Conservation (phyloP, 441 rosid genomes). For the Adansonia grandidieri region DNA sequence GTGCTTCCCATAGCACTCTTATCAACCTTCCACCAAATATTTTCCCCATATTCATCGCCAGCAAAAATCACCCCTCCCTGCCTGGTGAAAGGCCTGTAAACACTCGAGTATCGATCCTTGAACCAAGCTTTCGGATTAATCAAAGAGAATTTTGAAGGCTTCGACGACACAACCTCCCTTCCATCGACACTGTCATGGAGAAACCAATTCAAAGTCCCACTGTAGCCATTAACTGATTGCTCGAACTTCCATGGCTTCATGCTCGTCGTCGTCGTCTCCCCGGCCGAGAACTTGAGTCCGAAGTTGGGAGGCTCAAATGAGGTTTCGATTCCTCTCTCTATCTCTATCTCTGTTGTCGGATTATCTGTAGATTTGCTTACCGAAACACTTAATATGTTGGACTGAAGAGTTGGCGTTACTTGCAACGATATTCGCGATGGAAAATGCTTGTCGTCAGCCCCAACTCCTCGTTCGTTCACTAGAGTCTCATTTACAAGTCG, state of each 20-base stretch:
- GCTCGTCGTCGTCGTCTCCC: conserved; percentile 60
- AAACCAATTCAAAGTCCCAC: conserved; percentile 72
- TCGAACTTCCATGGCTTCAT: conserved; percentile 88
- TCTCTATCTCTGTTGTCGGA: conserved; percentile 51
- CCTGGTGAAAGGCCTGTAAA: conserved; percentile 70
- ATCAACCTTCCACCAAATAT: conserved; percentile 77
- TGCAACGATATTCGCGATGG: conserved; percentile 76
- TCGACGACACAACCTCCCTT: conserved; percentile 76
- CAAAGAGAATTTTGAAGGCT: conserved; percentile 64
- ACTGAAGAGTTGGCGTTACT: conserved; percentile 68
- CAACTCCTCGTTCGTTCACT: conserved; percentile 64
- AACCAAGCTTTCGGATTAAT: conserved; percentile 83
- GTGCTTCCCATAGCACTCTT: conserved; percentile 56
- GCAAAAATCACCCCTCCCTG: conserved; percentile 90
- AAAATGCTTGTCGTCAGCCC: conserved; percentile 74
- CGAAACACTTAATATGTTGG: conserved; percentile 71
- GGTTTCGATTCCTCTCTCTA: conserved; percentile 56
- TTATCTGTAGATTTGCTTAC: conserved; percentile 77
- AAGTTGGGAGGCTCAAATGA: conserved; percentile 72
- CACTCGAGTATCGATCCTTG: conserved; percentile 69
- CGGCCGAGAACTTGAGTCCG: conserved; percentile 63
- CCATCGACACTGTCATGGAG: conserved; percentile 80
- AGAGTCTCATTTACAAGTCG: conserved; percentile 59
- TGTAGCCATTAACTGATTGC: conserved; percentile 66
- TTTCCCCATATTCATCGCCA: conserved; percentile 76